Conservation (phyloP, 768 basidiomycete genomes). For the Lactifluus subvellereus region DNA sequence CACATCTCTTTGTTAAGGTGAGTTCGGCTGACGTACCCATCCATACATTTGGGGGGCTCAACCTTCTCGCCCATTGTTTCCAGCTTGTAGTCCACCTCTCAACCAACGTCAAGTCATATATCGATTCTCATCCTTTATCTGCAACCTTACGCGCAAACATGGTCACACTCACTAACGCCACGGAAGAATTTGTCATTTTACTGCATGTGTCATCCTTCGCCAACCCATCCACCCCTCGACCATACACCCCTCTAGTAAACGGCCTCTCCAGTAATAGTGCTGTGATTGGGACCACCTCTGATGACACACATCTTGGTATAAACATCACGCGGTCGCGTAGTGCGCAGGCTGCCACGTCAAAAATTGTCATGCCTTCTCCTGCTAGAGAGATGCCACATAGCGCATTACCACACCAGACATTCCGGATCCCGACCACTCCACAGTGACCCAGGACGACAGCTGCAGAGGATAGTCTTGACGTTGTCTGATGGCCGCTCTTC, state of each 20-base stretch:
- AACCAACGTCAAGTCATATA: constrained; percentile 61
- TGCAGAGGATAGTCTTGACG: constrained; percentile 20
- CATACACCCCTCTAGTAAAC: constrained; percentile 48
- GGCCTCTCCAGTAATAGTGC: constrained; percentile 16
- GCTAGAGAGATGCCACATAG: constrained; percentile 45
- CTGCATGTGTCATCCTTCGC: constrained; percentile 82
- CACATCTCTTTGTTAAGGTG: constrained; percentile 79
- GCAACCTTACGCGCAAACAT: constrained; percentile 61
- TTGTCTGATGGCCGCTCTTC: constrained; percentile 3
- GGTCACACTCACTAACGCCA: constrained; percentile 71
- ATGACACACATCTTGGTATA: constrained; percentile 13
- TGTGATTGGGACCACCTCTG: constrained; percentile 5
- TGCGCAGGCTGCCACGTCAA: constrained; percentile 8
- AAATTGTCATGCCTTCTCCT: background rate
- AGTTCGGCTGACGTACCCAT: constrained; percentile 18
- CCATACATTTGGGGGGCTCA: background rate
- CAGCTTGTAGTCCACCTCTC: constrained; percentile 76
- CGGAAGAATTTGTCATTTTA: constrained; percentile 83
- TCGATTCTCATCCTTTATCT: constrained; percentile 50
- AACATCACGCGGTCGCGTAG: constrained; percentile 18
- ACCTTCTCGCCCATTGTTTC: background rate
- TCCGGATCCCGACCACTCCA: constrained; percentile 36
- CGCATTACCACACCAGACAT: constrained; percentile 46
- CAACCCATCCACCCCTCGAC: constrained; percentile 46
- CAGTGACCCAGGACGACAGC: constrained; percentile 25